Evolutionary conservation across 2,329 filamentous ascomycete species (phyloP).

Genomic region (Ophiostoma novo-ulmi): DNA sequence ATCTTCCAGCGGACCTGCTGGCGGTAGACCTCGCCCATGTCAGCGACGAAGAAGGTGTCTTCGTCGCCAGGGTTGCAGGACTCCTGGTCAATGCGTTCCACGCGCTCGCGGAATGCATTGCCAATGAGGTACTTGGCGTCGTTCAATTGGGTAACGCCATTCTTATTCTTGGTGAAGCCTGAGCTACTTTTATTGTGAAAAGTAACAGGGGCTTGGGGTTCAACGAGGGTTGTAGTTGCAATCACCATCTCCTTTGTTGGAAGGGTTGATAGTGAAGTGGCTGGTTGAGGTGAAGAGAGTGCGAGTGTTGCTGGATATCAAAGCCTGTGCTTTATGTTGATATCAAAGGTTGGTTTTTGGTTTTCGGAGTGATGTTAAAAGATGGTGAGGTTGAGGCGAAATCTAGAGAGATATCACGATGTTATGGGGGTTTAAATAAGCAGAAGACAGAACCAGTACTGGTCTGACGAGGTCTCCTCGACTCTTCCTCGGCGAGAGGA

Average conservation of each 20-base stretch:
- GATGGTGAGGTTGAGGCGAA: constrained; percentile 13
- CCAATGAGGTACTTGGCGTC: constrained; percentile 76
- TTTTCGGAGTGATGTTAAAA: not conserved
- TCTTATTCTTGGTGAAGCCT: constrained; percentile 44
- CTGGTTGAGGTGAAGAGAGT: not conserved
- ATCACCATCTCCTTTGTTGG: constrained; percentile 55
- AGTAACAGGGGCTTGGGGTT: constrained; percentile 47
- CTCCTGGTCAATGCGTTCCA: constrained; percentile 79
- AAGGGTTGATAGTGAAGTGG: not conserved
- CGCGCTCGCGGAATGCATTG: constrained; percentile 77
- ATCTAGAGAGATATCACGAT: constrained; percentile 34
- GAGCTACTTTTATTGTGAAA: constrained; percentile 44
- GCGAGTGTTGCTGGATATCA: not conserved
- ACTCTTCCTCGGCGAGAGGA: constrained; percentile 99
- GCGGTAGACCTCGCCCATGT: constrained; percentile 96
- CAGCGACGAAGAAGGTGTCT: constrained; percentile 96
- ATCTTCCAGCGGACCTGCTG: constrained; percentile 98
- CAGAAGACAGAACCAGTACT: constrained; percentile 86
- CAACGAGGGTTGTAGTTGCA: constrained; percentile 53
- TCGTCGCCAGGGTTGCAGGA: constrained; percentile 87
- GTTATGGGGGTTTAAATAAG: constrained; percentile 95
- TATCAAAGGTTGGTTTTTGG: not conserved
- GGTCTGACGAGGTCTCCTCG: constrained; percentile 95
- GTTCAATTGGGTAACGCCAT: constrained; percentile 37
- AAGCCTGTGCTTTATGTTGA: not conserved